Evolutionary conservation across 2,329 filamentous ascomycete genomes (phyloP), one percentile per base, ranked within the genome.

Genomic region (Colletotrichum salicis): DNA sequence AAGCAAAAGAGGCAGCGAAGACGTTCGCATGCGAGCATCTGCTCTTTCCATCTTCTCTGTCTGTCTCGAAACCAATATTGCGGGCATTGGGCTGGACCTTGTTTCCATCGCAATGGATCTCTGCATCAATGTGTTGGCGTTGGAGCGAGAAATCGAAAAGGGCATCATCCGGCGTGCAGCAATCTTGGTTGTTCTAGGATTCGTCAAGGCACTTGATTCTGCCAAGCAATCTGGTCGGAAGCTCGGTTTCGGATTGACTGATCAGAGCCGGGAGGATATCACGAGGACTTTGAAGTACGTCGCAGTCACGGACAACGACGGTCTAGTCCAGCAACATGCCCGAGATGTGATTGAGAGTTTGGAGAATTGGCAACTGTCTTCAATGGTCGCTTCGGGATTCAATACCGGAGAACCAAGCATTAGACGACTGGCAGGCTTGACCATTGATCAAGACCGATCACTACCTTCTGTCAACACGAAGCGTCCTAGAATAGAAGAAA

Each of bases 151-250:
- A 37, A 78, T 86, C 4, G 88, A 90, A 74, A 88, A 87, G 64
- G 91, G 86, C 0, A 93, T 94, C 45, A 77, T 94, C 64, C 85
- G 93, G 33, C 85, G 93, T 27, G 88, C 92, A 7, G 92, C 92
- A 4, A 88, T 93, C 41, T 74, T 93, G 51, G 83, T 91, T 29
- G 81, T 94, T 7, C 82, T 93, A 72, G 86, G 86, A 52, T 87
- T 94, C 73, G 83, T 94, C 35, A 85, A 82, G 68, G 89, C 90
- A 0, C 80, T 94, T 41, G 87, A 91, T 71, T 80, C 81, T 2
- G 88, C 87, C 6, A 84, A 84, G 70, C 83, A 88, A 61, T 76
- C 80, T 12, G 81, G 84, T 4, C 83, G 78, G 59, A 82, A 80
- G 11, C 79, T 90, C 15, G 86, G 84, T 0, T 90, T 91, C 71